phyloP scores from a whole-genome alignment of 257 asterid genomes.

The Catharanthus roseus region DNA sequence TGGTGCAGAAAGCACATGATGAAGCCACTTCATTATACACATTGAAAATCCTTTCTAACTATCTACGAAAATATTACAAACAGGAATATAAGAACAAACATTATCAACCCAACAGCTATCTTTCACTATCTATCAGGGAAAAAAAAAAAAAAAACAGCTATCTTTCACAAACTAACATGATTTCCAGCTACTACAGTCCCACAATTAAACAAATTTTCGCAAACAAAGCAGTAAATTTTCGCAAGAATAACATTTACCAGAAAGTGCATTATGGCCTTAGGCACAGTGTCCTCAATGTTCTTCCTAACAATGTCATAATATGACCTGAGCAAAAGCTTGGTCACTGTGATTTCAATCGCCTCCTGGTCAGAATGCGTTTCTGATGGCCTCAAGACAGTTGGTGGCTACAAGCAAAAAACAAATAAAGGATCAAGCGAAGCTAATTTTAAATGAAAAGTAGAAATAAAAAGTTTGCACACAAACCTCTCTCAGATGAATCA shows the following conservation, averaged over 20 bases:
- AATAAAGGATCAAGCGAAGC: background rate
- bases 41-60: background rate
- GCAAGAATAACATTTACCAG: constrained; percentile 47
- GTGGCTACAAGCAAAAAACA: constrained; percentile 48
- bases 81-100: background rate
- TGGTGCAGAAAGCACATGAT: background rate
- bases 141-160: background rate
- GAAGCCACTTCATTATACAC: background rate
- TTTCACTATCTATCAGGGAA: background rate
- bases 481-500: constrained; percentile 83
- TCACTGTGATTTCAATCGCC: constrained; percentile 58
- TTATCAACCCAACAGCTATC: too few relatives aligned
- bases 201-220: background rate
- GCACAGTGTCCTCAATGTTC: constrained; percentile 68
- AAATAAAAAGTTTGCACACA: constrained; percentile 2
- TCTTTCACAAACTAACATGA: background rate
- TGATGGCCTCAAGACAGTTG: constrained; percentile 69
- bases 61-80: background rate
- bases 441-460: background rate
- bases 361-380: constrained; percentile 70
- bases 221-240: background rate
- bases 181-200: background rate
- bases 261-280: constrained; percentile 93
- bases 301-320: constrained; percentile 85
- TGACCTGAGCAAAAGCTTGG: constrained; percentile 62